Base-by-base conservation (phyloP, 169 alveolate genomes). In the Plasmodium billcollinsi region DNA sequence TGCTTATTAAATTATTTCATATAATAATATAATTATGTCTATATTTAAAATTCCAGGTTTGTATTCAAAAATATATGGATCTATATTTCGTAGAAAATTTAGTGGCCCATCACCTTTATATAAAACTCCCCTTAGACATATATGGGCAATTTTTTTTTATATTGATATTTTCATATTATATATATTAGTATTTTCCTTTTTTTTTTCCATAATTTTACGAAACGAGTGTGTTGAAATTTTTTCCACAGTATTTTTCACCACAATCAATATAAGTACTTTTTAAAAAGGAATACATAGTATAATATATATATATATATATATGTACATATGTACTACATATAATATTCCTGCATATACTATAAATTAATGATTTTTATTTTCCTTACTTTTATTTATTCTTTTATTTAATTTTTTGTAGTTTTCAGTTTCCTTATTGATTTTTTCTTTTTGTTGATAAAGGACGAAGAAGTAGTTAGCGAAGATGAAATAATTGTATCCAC, bases 61-160 rank as follows among this genome's bases (percentile, higher is more conserved):
- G 54, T 50, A 66, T 26, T 75, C 65, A 52, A 78, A 78, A 63
- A 49, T 78, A 20, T 76, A 73, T 26, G 33, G 76, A 45, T 65
- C 62, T 33, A 20, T 83, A 26, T 83, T 83, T 83, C 91, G 85
- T 45, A 54, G 85, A 70, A 83, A 61, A 59, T 59, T 69, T 52
- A 83, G 91, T 73, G 91, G 91, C 15, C 91, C 91, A 18, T 24
- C 91, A 39, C 91, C 91, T 21, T 62, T 83, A 50, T 83, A 83
- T 56, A 83, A 70, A 83, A 83, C 91, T 3, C 91, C 91, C 18
- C 74, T 83, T 20, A 18, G 85, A 69, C 70, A 69, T 15, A 83
- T 83, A 65, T 83, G 91, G 91, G 33, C 72, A 33, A 70, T 67
- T 83, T 83, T 83, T 83, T 70, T 67, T 59, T 83, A 56, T 52